Evolutionary conservation across 2,329 filamentous ascomycete species (phyloP), one percentile per base, ranked within the genome.

Genomic region (Clonostachys rosea): DNA sequence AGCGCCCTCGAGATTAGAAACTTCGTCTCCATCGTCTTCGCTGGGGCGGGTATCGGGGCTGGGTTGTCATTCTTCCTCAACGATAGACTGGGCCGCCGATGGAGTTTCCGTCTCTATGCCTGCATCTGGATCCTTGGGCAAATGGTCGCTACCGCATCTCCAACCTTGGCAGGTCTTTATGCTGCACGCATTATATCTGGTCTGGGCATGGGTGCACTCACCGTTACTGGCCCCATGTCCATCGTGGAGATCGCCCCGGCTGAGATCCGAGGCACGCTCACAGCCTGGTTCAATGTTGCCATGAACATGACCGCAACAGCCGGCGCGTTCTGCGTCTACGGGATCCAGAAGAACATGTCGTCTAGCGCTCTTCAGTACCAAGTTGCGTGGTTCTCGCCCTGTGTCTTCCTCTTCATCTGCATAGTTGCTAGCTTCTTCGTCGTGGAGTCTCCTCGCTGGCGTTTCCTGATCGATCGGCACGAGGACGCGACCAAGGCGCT

Each of bases 211-310:
- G 68, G 69, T 1, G 54, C 66, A 2, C 49, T 68, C 5, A 68
- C 61, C 2, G 67, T 70, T 6, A 65, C 55, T 2, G 65, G 66
- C 1, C 56, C 67, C 8, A 59, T 70, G 47, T 60, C 60, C 6
- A 62, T 71, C 34, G 64, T 64, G 5, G 68, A 71, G 51, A 64
- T 70, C 14, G 64, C 68, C 1, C 67, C 68, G 1, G 49, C 58
- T 6, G 66, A 67, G 47, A 65, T 69, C 3, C 63, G 68, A 6
- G 68, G 68, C 12, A 54, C 71, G 2, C 46, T 71, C 9, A 55
- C 61, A 0, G 52, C 58, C 0, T 70, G 65, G 67, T 70, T 65
- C 52, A 60, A 47, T 35, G 60, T 70, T 2, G 58, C 56, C 16
- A 66, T 72, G 61, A 45, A 61, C 2, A 49, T 70, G 2, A 54